phyloP scores from a whole-genome alignment of 345 rosid species.

The Citropsis articulata region DNA sequence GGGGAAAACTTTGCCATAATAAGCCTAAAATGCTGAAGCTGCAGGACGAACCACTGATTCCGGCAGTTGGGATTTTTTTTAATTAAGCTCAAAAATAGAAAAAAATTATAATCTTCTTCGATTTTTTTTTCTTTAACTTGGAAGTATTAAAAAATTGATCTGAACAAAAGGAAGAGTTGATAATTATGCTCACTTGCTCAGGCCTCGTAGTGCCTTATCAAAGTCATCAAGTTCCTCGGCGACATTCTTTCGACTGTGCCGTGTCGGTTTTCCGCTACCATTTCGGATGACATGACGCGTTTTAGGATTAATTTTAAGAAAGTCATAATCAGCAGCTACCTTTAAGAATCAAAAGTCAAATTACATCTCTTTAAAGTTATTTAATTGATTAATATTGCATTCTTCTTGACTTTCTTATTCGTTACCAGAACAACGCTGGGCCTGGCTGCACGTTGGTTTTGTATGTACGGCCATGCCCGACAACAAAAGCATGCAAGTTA shows the following conservation, averaged over 20 bases:
- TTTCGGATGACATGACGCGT: neutral
- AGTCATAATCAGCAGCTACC: neutral
- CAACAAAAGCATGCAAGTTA: neutral
- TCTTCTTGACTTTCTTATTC: neutral
- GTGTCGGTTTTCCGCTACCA: neutral
- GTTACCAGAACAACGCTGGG: neutral
- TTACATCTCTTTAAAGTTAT: neutral
- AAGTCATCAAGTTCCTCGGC: neutral
- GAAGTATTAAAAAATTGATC: neutral
- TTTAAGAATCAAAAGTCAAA: neutral
- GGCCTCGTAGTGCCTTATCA: neutral
- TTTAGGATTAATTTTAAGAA: neutral
- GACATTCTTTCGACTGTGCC: neutral
- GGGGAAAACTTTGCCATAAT: neutral
- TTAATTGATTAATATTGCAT: neutral
- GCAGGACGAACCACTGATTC: neutral
- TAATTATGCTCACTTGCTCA: neutral
- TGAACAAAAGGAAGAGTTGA: neutral
- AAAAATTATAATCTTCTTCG: neutral
- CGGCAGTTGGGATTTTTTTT: too few relatives aligned
- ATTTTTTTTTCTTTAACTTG: neutral
- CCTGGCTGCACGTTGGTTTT: neutral
- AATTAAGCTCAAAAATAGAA: neutral
- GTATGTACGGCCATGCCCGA: too few relatives aligned
- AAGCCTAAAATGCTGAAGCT: neutral